Evolutionary conservation across 2,329 filamentous ascomycete genomes (phyloP).

Genomic region (Arachnopeziza araneosa): DNA sequence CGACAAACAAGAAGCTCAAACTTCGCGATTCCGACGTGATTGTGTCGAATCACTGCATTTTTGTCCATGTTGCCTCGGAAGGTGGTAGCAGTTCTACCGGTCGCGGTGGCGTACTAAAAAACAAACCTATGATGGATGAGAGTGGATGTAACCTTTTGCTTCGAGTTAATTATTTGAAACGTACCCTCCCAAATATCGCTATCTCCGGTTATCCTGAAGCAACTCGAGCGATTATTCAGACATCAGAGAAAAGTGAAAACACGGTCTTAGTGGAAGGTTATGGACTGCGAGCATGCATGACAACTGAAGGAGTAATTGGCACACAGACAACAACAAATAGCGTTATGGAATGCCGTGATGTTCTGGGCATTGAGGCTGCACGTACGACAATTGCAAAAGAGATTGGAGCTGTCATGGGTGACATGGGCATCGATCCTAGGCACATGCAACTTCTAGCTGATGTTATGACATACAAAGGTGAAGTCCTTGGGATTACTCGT

Average conservation of each 20-base stretch:
- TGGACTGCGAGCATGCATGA: constrained; percentile 84
- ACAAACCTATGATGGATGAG: constrained; percentile 36
- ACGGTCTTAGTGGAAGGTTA: constrained; percentile 91
- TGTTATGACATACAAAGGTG: constrained; percentile 98
- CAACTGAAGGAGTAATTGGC: constrained; percentile 83
- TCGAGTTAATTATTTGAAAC: constrained; percentile 79
- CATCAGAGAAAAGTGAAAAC: constrained; percentile 60
- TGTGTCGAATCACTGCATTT: constrained; percentile 58
- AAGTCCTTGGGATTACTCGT: constrained; percentile 91
- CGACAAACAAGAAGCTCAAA: constrained; percentile 78
- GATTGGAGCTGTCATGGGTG: constrained; percentile 82
- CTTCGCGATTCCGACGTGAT: constrained; percentile 60
- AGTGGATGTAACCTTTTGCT: constrained; percentile 62
- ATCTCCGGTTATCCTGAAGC: constrained; percentile 88
- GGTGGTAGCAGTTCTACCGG: constrained; percentile 37
- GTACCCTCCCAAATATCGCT: constrained; percentile 72
- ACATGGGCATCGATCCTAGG: constrained; percentile 93
- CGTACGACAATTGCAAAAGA: constrained; percentile 83
- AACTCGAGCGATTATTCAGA: constrained; percentile 81
- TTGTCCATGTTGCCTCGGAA: constrained; percentile 61
- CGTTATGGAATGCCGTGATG: constrained; percentile 80
- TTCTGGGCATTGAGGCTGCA: constrained; percentile 93
- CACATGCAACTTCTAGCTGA: constrained; percentile 97
- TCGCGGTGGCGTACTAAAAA: constrained; percentile 22
- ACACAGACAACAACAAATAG: constrained; percentile 72